Evolutionary conservation across 306 rosid genomes (phyloP).

Genomic region (Vigna trinervia): DNA sequence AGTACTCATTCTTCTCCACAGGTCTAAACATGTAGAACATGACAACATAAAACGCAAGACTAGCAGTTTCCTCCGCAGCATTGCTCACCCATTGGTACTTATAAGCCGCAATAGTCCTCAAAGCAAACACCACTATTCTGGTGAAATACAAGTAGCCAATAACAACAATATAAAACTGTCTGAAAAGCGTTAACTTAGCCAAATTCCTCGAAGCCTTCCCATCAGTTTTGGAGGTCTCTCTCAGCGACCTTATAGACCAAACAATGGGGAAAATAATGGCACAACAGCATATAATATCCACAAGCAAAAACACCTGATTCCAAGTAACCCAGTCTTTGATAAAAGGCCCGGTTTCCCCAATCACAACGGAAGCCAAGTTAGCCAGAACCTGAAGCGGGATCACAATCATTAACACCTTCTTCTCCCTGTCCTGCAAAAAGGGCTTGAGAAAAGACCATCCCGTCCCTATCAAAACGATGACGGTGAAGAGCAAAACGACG

Average conservation of each 20-base stretch:
- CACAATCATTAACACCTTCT: slow-evolving; percentile 95
- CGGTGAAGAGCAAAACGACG: slow-evolving; percentile 76
- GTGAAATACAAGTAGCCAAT: slow-evolving; percentile 91
- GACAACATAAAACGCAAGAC: slow-evolving; percentile 70
- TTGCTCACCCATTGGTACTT: slow-evolving; percentile 94
- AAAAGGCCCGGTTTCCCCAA: slow-evolving; percentile 92
- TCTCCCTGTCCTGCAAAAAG: slow-evolving; percentile 86
- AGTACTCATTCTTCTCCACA: slow-evolving; percentile 84
- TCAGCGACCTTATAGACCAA: slow-evolving; percentile 85
- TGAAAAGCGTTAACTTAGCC: slow-evolving; percentile 83
- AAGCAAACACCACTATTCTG: slow-evolving; percentile 80
- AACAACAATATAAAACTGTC: slow-evolving; percentile 89
- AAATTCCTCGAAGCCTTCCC: slow-evolving; percentile 89
- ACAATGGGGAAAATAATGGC: slow-evolving; percentile 93
- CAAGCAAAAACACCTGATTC: slow-evolving; percentile 91
- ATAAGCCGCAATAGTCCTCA: slow-evolving; percentile 87
- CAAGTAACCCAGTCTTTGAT: slow-evolving; percentile 96
- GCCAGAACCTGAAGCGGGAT: slow-evolving; percentile 94
- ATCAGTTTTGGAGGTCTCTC: slow-evolving; percentile 90
- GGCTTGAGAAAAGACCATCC: slow-evolving; percentile 95
- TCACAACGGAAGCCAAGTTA: slow-evolving; percentile 82
- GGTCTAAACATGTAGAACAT: slow-evolving; percentile 99
- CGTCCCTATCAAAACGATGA: slow-evolving; percentile 86
- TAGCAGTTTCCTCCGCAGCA: slow-evolving; percentile 90
- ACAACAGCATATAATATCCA: slow-evolving; percentile 90